Conservation (phyloP, 164 flowering plant species). For the Kalanchoe fedtschenkoi region DNA sequence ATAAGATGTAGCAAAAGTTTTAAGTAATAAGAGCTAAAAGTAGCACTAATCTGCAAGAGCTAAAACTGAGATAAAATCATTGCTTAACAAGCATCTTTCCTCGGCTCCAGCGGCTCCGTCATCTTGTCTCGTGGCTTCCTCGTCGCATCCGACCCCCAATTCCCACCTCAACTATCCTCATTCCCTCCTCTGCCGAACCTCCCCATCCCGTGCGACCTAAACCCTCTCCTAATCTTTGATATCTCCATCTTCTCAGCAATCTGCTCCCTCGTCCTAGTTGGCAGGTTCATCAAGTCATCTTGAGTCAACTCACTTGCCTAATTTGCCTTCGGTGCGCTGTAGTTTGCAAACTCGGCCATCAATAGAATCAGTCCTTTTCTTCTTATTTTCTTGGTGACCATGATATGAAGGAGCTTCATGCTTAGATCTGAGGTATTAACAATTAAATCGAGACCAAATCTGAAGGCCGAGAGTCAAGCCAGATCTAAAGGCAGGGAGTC, state of each 20-base stretch:
- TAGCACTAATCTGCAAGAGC: no score
- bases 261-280: constrained; percentile 72
- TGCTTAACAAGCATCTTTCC: no score
- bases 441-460: no score
- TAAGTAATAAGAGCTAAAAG: no score
- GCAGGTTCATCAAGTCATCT: constrained; percentile 62
- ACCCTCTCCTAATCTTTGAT: constrained; percentile 59
- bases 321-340: constrained; percentile 13
- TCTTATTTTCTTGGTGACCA: constrained; percentile 66
- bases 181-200: constrained; percentile 8
- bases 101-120: constrained; percentile 36
- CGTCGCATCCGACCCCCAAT: constrained; percentile 12
- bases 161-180: constrained; percentile 25
- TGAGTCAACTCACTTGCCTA: constrained; percentile 30
- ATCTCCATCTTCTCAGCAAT: constrained; percentile 72
- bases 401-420: no score
- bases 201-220: constrained; percentile 35
- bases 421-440: no score
- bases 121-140: constrained; percentile 13
- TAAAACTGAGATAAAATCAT: no score
- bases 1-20: no score
- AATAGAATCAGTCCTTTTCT: constrained; percentile 58
- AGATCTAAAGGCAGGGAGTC: no score
- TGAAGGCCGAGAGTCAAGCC: no score
- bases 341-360: constrained; percentile 49